Conservation (phyloP, 257 asterid genomes). For the Sherardia arvensis region DNA sequence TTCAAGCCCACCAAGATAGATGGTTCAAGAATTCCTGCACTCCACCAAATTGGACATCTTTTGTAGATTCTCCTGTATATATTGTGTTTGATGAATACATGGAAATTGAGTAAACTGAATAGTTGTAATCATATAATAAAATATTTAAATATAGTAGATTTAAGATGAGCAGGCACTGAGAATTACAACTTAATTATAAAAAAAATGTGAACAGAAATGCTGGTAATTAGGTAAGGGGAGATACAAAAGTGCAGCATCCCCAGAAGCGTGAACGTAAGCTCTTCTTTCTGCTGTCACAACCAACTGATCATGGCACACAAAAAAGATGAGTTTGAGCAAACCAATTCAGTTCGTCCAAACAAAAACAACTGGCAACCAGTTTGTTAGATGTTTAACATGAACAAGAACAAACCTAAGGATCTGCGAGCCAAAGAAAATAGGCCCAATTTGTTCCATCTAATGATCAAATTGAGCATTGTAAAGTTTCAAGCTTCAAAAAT, state of each 20-base stretch:
- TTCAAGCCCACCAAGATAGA: too few relatives aligned
- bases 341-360: background rate
- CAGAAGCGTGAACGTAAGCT: background rate
- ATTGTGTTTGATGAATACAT: too few relatives aligned
- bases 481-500: background rate
- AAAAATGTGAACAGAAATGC: too few relatives aligned
- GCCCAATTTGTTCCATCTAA: background rate
- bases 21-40: too few relatives aligned
- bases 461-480: background rate
- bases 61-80: too few relatives aligned
- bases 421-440: background rate
- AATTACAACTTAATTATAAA: background rate
- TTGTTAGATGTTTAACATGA: background rate
- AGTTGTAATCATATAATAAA: too few relatives aligned
- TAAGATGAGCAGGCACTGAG: background rate
- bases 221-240: too few relatives aligned
- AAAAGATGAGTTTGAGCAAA: background rate
- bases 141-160: too few relatives aligned
- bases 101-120: too few relatives aligned
- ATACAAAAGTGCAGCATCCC: too few relatives aligned
- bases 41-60: too few relatives aligned
- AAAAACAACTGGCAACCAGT: background rate
- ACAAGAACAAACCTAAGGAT: background rate
- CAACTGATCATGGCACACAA: background rate
- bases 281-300: background rate